These are phyloP conservation scores for Volvox reticuliferus DNA, from an alignment of 139 green algal species.

Conservation along the genomic window DNA sequence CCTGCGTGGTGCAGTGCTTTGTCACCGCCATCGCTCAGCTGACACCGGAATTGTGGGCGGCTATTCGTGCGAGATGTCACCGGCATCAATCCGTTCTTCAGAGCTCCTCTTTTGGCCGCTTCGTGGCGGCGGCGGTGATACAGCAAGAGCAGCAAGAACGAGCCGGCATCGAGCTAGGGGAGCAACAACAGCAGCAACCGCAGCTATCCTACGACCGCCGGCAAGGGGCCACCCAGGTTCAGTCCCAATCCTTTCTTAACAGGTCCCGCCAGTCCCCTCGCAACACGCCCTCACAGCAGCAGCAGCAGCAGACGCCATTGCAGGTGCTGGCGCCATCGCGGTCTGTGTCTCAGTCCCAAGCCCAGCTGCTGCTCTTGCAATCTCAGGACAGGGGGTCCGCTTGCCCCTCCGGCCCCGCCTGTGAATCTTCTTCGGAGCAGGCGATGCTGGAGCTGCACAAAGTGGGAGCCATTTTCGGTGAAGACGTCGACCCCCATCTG, in stretches of 20 bases:
- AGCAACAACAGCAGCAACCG: conserved; percentile 2
- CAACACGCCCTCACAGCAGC: not conserved
- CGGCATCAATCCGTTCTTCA: conserved; percentile 4
- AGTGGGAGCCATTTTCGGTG: not conserved
- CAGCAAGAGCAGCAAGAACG: not conserved
- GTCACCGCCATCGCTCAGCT: conserved; percentile 37
- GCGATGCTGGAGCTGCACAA: not conserved
- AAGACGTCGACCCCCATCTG: not conserved
- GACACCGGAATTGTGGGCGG: not conserved
- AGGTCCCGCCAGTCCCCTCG: no score
- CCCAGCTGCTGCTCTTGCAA: not conserved
- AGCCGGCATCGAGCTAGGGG: not conserved
- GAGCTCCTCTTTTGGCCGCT: not conserved
- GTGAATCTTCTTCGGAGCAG: not conserved
- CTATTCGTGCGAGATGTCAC: not conserved
- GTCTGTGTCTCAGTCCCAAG: not conserved
- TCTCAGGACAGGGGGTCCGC: not conserved
- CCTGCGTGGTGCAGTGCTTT: conserved; percentile 47
- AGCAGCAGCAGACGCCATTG: not conserved
- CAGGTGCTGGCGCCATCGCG: not conserved
- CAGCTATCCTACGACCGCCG: not conserved
- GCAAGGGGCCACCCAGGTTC: no score
- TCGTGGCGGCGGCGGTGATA: not conserved
- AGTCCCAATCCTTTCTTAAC: no score
- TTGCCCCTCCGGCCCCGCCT: not conserved